These are phyloP conservation scores for Symbiodinium pilosum DNA, from an alignment of 73 alveolate genomes.

Conservation along the genomic window DNA sequence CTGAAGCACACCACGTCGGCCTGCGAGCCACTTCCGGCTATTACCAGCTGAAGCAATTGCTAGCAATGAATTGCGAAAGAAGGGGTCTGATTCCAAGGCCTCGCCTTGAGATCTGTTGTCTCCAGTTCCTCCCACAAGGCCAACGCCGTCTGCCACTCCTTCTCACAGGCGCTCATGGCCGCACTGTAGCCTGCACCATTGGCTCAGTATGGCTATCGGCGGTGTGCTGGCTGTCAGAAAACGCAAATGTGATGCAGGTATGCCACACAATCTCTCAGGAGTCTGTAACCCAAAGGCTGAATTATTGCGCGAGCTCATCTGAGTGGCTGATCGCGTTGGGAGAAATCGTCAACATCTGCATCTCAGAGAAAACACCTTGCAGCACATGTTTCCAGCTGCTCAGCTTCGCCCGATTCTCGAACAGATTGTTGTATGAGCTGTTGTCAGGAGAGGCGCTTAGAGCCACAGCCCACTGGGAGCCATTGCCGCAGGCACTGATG, in stretches of 20 bases:
- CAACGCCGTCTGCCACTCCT: conserved; percentile 36
- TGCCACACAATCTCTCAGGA: no score
- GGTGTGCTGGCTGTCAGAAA: no score
- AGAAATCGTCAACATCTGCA: conserved; percentile 10
- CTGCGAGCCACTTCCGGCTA: neutral
- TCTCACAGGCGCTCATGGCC: conserved; percentile 67
- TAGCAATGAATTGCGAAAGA: neutral
- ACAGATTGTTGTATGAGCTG: neutral
- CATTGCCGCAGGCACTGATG: neutral
- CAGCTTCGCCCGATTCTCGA: no score
- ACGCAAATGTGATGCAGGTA: no score
- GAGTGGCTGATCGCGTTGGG: conserved; percentile 64
- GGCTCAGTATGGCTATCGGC: no score
- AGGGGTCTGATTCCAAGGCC: neutral
- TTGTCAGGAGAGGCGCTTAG: neutral
- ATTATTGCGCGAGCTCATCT: neutral
- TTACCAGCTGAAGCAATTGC: no score
- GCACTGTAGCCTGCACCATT: conserved; percentile 28
- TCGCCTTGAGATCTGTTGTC: neutral
- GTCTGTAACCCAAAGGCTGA: no score
- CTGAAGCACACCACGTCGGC: conserved; percentile 61
- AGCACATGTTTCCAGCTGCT: no score
- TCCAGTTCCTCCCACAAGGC: neutral
- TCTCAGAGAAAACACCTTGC: conserved; percentile 22
- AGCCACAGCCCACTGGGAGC: neutral